Conservation (phyloP, 257 asterid species). For the Solanum ossicruentum region DNA sequence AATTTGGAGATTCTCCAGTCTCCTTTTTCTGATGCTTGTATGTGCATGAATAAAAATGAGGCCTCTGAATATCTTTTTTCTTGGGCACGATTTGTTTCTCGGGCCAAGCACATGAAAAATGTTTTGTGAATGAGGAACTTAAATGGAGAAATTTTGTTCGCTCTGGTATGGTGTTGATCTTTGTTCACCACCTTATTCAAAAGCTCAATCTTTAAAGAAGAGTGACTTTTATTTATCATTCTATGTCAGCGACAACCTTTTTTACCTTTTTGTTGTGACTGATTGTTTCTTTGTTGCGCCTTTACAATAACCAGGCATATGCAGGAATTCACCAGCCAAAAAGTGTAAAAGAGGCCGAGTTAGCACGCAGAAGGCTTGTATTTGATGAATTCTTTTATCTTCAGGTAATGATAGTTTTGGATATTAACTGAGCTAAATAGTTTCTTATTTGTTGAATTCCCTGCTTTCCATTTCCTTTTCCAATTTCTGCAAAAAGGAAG, state of each 20-base stretch:
- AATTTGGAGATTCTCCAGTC: neutral
- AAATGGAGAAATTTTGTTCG: neutral
- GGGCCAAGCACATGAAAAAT: neutral
- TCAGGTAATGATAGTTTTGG: slow-evolving; percentile 40
- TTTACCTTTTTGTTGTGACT: neutral
- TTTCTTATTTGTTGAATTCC: neutral
- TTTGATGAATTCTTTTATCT: slow-evolving; percentile 96
- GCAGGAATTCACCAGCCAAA: slow-evolving; percentile 82
- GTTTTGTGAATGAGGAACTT: neutral
- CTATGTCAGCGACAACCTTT: neutral
- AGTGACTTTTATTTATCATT: neutral
- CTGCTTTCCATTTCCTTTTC: neutral
- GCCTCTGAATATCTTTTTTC: neutral
- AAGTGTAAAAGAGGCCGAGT: slow-evolving; percentile 56
- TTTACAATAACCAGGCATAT: slow-evolving; percentile 58
- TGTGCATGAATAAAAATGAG: neutral
- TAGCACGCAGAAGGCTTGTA: slow-evolving; percentile 88
- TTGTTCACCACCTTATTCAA: neutral
- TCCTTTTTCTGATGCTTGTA: neutral
- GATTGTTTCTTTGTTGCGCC: neutral
- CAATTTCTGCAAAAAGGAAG: neutral
- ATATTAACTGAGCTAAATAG: neutral
- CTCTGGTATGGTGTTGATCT: neutral
- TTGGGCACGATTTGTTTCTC: neutral
- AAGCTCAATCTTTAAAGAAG: neutral